Base-by-base conservation (phyloP, 208 protist genomes). In the Crithidia acanthocephali region DNA sequence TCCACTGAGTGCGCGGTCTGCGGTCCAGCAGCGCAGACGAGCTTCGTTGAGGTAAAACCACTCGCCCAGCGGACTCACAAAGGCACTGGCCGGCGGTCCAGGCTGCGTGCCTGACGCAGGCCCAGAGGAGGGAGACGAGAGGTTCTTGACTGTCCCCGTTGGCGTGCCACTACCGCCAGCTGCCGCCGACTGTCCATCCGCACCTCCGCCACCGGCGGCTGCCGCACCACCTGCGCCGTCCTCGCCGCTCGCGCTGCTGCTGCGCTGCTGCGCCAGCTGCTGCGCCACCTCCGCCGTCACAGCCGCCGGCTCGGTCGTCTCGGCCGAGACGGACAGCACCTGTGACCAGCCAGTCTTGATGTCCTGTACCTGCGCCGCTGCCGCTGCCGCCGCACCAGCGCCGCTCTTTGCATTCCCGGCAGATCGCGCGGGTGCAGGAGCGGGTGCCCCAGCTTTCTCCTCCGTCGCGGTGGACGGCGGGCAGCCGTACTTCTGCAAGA, bases 11-110 rank as follows among this genome's bases (percentile, higher is more conserved):
- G 18, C 28, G 16, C 28, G 27, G 15, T 72, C 55, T 8, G 44
- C 42, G 33, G 7, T 40, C 61, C 48, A 69, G 45, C 35, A 47
- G 2, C 48, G 33, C 71, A 82, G 58, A 15, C 77, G 70, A 10
- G 55, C 50, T 28, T 68, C 71, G 53, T 78, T 76, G 20, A 82
- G 40, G 28, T 78, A 76, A n/a, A 72, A 72, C 77, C 77, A 77
- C 60, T 82, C 61, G n/a, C 71, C 77, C 5, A 78, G 20, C 61
- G 2, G 30, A 32, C 62, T 78, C 71, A 59, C 64, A 15, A 40
- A 8, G n/a, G 59, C 42, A 7, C 45, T 35, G 0, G 25, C 5
- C 1, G 27, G 8, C 20, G 2, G 10, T 13, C 27, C 58, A 5
- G 16, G 0, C 20, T 25, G 40, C 9, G 47, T 11, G 2, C 2